Percentiles rank a stretch among this genome's conserved stretches.
Evolutionary conservation across 257 asterid species (phyloP).

Genomic region (Osmanthus fragrans): DNA sequence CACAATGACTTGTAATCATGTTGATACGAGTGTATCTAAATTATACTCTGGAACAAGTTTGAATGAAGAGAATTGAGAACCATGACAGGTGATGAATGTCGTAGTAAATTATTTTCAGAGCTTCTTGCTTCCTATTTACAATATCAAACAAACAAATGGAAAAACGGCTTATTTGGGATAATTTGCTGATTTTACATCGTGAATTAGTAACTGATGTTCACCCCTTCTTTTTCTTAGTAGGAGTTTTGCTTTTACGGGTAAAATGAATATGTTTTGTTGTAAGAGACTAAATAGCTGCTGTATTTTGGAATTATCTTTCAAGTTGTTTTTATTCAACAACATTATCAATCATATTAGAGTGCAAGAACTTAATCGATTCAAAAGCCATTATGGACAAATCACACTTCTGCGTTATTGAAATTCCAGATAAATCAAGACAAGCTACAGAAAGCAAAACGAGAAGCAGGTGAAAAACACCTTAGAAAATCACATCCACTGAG

Average conservation of each 20-base stretch:
- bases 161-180: neutral
- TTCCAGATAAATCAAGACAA: slow-evolving; percentile 37
- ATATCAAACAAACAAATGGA: neutral
- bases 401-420: slow-evolving; percentile 8
- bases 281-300: slow-evolving; percentile 4
- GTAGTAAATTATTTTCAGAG: neutral
- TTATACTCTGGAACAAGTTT: neutral
- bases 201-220: slow-evolving; percentile 19
- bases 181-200: slow-evolving; percentile 4
- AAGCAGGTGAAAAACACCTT: slow-evolving; percentile 34
- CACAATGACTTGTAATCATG: neutral
- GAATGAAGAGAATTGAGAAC: neutral
- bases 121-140: neutral
- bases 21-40: neutral
- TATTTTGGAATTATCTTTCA: neutral
- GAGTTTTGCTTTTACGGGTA: slow-evolving; percentile 9
- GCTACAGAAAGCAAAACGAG: slow-evolving; percentile 19
- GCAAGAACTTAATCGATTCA: slow-evolving; percentile 4
- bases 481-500: slow-evolving; percentile 54
- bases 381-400: neutral
- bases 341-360: slow-evolving; percentile 8
- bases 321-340: neutral
- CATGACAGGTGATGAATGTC: neutral
- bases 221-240: neutral
- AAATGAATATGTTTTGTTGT: neutral